Evolutionary conservation across 192 early-diverging fungal species (phyloP), one percentile per base, ranked within the genome.

Genomic region (Backusella tuberculispora): DNA sequence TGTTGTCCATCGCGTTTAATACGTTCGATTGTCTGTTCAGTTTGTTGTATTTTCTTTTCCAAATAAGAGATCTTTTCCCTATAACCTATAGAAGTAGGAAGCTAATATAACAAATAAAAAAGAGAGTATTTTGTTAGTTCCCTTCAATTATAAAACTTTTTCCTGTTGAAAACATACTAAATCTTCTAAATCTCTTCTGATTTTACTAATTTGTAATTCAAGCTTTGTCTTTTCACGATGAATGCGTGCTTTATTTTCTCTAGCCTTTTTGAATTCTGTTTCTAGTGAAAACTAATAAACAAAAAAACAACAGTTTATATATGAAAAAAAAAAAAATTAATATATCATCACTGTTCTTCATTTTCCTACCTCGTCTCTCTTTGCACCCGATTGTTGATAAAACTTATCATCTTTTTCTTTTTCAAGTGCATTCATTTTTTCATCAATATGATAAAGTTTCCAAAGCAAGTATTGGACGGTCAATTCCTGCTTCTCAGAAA

Each of bases 361-460:
- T 21, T 68, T 41, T 63, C 4, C 5, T 29, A 53, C 56, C 8
- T 46, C 63, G 24, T 66, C 67, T 4, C 24, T 17, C 1, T 45
- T 56, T 15, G 45, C 69, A 40, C 48, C 17, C n/a, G 41, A 71
- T 46, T 69, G 38, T 45, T 26, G 24, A 21, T 17, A 46, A 46
- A 43, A 41, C 21, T 63, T 75, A 42, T 76, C 72, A 17, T 87
- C 85, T 7, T 94, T 88, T 24, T 88, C 88, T 17, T 81, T 74
- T 48, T 91, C 85, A n/a, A 90, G 84, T 4, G 76, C 71, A 43
- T 86, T 80, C 17, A 91, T 88, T 34, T 90, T 87, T 38, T 85
- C 69, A 64, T 98, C 94, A 38, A 96, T 85, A 71, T 98, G 95
- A 84, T 90, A 99, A 44, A 98, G 86, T 73, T 94, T 94, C 95